A percentile compares a stretch with the other conserved stretches of the same genome.
Evolutionary conservation across 495 filamentous ascomycete species (phyloP).

Genomic region (Neurospora sp.): DNA sequence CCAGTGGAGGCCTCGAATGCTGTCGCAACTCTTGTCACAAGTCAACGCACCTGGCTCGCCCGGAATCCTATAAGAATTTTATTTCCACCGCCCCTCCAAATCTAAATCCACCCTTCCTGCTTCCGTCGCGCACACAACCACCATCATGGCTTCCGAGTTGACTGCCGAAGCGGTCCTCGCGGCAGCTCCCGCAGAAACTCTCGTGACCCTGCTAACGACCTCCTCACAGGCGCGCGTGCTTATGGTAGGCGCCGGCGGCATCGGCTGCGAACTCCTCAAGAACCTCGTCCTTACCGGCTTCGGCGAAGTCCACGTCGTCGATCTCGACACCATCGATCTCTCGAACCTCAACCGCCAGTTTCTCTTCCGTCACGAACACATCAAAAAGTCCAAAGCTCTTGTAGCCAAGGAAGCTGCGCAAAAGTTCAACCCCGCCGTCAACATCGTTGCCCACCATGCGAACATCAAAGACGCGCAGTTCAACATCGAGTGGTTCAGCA

Average conservation of each 20-base stretch:
- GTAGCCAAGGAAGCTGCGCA: constrained; percentile 89
- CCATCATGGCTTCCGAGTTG: constrained; percentile 7
- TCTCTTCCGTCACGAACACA: constrained; percentile 92
- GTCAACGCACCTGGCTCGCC: background rate
- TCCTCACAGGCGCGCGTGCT: constrained; percentile 66
- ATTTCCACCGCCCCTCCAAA: background rate
- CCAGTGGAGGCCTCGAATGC: background rate
- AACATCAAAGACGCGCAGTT: constrained; percentile 95
- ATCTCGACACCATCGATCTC: constrained; percentile 95
- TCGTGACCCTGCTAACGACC: constrained; percentile 18
- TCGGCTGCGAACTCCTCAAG: constrained; percentile 96
- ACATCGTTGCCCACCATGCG: constrained; percentile 82
- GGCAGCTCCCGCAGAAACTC: background rate
- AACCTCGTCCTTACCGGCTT: constrained; percentile 92
- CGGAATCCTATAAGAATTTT: background rate
- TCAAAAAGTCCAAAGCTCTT: constrained; percentile 93
- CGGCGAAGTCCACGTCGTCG: constrained; percentile 89
- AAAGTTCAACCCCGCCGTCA: constrained; percentile 82
- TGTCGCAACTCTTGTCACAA: background rate
- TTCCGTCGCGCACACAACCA: background rate
- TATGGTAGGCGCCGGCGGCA: constrained; percentile 93
- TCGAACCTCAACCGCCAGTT: constrained; percentile 98
- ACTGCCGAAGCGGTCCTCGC: background rate
- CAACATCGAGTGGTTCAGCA: constrained; percentile 78
- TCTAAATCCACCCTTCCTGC: background rate